A percentile compares a stretch with the other conserved stretches of the same genome.
Conservation (phyloP, 805 yeast species). For the Wickerhamomyces queroliae region DNA sequence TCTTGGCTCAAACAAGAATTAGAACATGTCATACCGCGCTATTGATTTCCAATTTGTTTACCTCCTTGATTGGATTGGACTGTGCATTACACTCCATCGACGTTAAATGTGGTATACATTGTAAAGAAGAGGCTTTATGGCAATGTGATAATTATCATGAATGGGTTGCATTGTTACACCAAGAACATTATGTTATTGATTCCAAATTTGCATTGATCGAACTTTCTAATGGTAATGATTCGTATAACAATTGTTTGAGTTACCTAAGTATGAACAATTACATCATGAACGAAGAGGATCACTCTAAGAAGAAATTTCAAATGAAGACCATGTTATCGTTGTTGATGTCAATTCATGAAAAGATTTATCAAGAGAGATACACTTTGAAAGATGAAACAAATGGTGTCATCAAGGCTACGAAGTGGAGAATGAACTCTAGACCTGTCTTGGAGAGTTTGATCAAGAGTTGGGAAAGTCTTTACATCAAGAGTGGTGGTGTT, state of each 20-base stretch:
- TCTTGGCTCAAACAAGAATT: conserved; percentile 68
- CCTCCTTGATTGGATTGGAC: conserved; percentile 40
- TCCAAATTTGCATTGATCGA: conserved; percentile 51
- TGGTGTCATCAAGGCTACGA: conserved; percentile 42
- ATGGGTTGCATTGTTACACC: conserved; percentile 42
- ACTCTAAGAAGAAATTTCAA: conserved; percentile 31
- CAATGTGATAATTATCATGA: conserved; percentile 39
- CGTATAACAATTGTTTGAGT: conserved; percentile 37
- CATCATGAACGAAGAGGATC: conserved; percentile 29
- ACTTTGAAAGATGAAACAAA: conserved; percentile 29
- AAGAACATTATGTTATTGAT: conserved; percentile 36
- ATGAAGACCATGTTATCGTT: conserved; percentile 47
- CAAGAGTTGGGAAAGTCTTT: conserved; percentile 63
- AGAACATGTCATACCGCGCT: conserved; percentile 68
- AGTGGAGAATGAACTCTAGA: conserved; percentile 61
- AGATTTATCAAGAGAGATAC: conserved; percentile 47
- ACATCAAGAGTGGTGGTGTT: conserved; percentile 57
- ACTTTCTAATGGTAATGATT: conserved; percentile 48
- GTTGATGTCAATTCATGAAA: conserved; percentile 62
- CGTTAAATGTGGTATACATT: conserved; percentile 60
- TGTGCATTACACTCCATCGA: conserved; percentile 39
- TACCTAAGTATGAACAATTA: conserved; percentile 38
- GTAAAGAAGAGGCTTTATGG: conserved; percentile 58
- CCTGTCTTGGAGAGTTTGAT: conserved; percentile 53
- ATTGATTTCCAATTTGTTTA: conserved; percentile 51